Base-by-base conservation (phyloP, 306 rosid species). In the Luffa aegyptiaca region DNA sequence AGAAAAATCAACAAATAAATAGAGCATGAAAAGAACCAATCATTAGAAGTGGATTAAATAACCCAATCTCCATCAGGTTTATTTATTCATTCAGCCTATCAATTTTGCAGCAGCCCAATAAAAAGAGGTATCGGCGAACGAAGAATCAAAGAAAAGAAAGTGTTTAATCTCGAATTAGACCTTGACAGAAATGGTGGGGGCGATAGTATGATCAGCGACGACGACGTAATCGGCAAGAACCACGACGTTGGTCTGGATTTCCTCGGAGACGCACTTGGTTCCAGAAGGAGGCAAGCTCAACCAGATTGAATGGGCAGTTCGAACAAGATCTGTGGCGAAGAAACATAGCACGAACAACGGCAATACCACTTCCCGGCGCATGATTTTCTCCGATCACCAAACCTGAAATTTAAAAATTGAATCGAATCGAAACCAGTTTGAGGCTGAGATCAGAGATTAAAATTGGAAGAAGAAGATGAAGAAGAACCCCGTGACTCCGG, bases 181-280 rank as follows among this genome's bases (percentile, higher is more conserved):
- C 97, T 95, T 93, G 87, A 83, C 86, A 36, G 92, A 86, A 81
- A 93, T 88, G 87, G 96, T 86, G 70, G 93, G 88, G 20, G 62
- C 35, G 14, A 10, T 85, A 31, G 88, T 1, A 49, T 82, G 89
- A 83, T 90, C 87, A 48, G 90, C 48, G 8, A 95, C 79, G 81
- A 91, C 88, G 21, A 88, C 81, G 79, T 93, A 95, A 20, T 95
- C 99, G 17, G 90, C 97, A 84, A 93, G 88, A 91, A 95, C 96
- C 65, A 95, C 93, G 62, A 95, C 93, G 90, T 95, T 90, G 73
- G 75, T 87, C 74, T 92, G 99, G 89, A 93, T 91, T 91, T 95
- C 99, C 85, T 95, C 99, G 51, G 97, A 90, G 80, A 95, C 99
- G 83, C 99, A 95, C 84, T 95, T 95, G 51, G 93, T 91, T 5